phyloP scores from a whole-genome alignment of 106 monocot genomes.

The Xerophyta viscosa region DNA sequence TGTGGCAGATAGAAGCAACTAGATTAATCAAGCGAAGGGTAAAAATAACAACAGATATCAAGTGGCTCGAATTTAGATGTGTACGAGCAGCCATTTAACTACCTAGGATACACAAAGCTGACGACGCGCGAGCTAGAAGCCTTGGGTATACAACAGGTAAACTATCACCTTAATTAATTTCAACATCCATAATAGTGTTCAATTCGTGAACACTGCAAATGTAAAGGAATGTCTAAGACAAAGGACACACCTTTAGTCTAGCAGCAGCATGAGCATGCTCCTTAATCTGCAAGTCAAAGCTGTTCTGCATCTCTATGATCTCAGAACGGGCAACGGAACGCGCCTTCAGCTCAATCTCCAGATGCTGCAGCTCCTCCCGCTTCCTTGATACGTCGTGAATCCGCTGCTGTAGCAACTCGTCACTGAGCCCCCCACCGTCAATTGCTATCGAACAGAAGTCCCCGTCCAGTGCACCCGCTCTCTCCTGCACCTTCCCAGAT shows the following conservation, averaged over 20 bases:
- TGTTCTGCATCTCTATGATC: conserved; percentile 35
- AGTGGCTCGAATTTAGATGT: too few species aligned
- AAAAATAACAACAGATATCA: too few species aligned
- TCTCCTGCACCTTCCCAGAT: conserved; percentile 40
- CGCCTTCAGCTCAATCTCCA: conserved; percentile 53
- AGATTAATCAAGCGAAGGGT: too few species aligned
- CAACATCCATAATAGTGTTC: too few species aligned
- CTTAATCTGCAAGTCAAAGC: conserved; percentile 38
- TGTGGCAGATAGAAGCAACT: conserved; percentile 2
- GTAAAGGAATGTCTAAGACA: neutral
- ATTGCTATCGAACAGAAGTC: conserved; percentile 39
- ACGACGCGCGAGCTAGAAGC: too few species aligned
- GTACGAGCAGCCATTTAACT: too few species aligned
- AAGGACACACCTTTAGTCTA: conserved; percentile 51
- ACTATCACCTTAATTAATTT: too few species aligned
- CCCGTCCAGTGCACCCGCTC: conserved; percentile 17
- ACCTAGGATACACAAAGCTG: too few species aligned
- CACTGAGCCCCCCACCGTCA: conserved; percentile 31
- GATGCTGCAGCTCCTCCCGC: conserved; percentile 45
- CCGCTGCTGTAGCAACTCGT: conserved; percentile 34
- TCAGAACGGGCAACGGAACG: conserved; percentile 30
- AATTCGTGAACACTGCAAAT: too few species aligned
- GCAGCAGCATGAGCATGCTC: conserved; percentile 37
- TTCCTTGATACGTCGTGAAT: conserved; percentile 36
- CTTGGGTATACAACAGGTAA: too few species aligned